These are phyloP conservation scores for Closterium sp. DNA, from an alignment of 139 green algal genomes.

Conservation along the genomic window DNA sequence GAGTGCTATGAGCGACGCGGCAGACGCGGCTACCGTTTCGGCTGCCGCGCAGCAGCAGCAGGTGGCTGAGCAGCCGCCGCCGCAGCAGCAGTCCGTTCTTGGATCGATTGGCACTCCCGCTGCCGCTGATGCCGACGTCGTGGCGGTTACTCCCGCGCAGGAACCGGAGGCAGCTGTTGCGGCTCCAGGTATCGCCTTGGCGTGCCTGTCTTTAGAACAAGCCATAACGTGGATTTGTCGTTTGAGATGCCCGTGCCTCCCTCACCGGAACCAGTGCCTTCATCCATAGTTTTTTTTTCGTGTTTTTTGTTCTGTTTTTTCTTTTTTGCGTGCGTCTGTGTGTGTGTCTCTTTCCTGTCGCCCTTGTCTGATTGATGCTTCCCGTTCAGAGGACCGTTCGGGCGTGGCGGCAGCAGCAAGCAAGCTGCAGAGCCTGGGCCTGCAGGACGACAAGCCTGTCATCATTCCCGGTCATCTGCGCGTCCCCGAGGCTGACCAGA, in stretches of 20 bases:
- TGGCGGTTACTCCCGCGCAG: not conserved
- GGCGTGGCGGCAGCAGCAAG: not conserved
- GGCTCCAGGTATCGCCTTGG: not conserved
- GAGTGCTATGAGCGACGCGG: not conserved
- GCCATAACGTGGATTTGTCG: not conserved
- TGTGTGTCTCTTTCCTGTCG: too few relatives aligned
- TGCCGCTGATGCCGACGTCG: not conserved
- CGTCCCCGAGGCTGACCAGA: slow-evolving; percentile 37
- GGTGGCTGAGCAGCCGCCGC: not conserved
- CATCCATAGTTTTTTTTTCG: too few relatives aligned
- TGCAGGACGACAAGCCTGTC: slow-evolving; percentile 34
- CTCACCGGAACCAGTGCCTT: too few relatives aligned
- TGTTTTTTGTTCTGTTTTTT: too few relatives aligned
- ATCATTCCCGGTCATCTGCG: slow-evolving; percentile 46
- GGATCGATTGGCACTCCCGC: not conserved
- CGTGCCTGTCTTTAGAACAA: not conserved
- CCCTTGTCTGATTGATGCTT: not conserved
- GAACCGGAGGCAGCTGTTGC: not conserved
- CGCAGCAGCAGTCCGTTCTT: not conserved
- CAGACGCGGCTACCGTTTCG: not conserved
- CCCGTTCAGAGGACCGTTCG: not conserved
- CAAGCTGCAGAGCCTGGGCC: not conserved
- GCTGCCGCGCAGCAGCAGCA: not conserved
- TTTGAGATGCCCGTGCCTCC: too few relatives aligned
- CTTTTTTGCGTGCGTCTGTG: too few relatives aligned